Percentiles rank a stretch among this genome's conserved stretches.
Conservation (phyloP, 2,329 filamentous ascomycete genomes). For the Calonectria naviculata region DNA sequence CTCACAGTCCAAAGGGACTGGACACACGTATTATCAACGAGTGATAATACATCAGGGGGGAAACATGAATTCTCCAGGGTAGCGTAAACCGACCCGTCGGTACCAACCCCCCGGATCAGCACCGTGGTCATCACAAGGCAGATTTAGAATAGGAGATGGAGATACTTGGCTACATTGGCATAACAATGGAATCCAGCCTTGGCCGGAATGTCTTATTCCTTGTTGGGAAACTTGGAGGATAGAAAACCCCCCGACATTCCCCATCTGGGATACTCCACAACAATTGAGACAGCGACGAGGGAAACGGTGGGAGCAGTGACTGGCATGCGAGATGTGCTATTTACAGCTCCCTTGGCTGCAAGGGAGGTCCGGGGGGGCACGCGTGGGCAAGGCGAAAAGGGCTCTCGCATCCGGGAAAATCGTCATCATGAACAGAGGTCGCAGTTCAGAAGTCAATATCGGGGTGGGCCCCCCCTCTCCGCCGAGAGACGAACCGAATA, state of each 20-base stretch:
- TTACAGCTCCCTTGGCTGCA: conserved; percentile 2
- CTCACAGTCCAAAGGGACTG: background rate
- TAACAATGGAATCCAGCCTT: background rate
- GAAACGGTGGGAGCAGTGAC: conserved; percentile 13
- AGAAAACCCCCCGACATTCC: conserved; percentile 9
- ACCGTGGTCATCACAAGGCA: background rate
- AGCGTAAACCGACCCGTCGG: background rate
- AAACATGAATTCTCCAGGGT: background rate
- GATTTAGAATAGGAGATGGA: background rate
- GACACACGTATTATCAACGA: background rate
- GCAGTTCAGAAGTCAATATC: background rate
- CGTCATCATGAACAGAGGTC: background rate
- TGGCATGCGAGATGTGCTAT: conserved; percentile 18
- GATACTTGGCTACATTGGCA: background rate
- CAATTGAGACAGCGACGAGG: conserved; percentile 19
- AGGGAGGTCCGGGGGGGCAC: conserved; percentile 13
- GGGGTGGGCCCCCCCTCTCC: background rate
- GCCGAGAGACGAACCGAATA: background rate
- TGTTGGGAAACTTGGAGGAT: background rate
- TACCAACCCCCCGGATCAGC: background rate
- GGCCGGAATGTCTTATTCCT: background rate
- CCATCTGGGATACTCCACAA: background rate
- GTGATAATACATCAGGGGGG: background rate
- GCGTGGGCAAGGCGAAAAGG: conserved; percentile 11
- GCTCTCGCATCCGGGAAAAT: background rate